phyloP scores from a whole-genome alignment of 2,329 filamentous ascomycete species.

The Rhynchosporium graminicola region DNA sequence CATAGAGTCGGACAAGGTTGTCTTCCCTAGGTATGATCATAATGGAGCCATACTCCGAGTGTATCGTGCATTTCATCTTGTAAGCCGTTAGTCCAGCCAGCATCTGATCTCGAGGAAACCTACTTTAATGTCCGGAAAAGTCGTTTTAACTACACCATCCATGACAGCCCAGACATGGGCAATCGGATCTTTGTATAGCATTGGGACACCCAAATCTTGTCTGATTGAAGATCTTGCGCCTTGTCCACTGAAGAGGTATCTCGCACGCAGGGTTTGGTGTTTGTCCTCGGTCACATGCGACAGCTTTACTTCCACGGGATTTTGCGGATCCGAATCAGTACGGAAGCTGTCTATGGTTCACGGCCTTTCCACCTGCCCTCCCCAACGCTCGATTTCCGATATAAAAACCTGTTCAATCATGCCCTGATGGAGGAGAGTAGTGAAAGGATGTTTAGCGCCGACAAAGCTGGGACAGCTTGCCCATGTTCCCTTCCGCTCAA shows the following conservation, averaged over 20 bases:
- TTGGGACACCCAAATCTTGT: conserved; percentile 65
- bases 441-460: conserved; percentile 70
- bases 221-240: conserved; percentile 68
- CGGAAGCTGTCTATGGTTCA: conserved; percentile 65
- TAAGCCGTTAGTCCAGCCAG: conserved; percentile 10
- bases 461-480: conserved; percentile 86
- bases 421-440: conserved; percentile 71
- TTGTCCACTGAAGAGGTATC: conserved; percentile 72
- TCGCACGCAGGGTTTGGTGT: conserved; percentile 67
- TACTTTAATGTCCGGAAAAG: conserved; percentile 79
- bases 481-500: conserved; percentile 67
- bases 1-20: conserved; percentile 60
- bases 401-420: conserved; percentile 71
- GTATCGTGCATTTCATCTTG: conserved; percentile 60
- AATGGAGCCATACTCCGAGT: conserved; percentile 54
- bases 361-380: conserved; percentile 60
- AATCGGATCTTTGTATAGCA: conserved; percentile 70
- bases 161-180: conserved; percentile 78
- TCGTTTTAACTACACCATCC: conserved; percentile 70
- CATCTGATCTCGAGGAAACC: conserved; percentile 28
- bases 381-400: conserved; percentile 52
- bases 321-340: conserved; percentile 61
- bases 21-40: conserved; percentile 62
- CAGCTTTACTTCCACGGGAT: conserved; percentile 78
- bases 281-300: conserved; percentile 74